phyloP scores from a whole-genome alignment of 345 rosid species.

The Eucalyptus cloeziana region DNA sequence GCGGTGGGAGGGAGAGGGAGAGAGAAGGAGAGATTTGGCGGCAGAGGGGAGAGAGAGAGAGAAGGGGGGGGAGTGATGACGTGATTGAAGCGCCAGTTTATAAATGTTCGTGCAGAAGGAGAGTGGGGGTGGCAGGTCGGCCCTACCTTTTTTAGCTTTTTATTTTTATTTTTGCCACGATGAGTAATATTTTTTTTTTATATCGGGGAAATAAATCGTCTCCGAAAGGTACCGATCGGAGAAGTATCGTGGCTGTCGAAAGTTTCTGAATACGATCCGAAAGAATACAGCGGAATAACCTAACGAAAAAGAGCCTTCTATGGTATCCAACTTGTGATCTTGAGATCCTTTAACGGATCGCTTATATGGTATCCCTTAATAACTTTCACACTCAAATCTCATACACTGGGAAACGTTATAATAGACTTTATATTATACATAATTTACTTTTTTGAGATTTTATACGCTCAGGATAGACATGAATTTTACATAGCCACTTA shows the following conservation, averaged over 20 bases:
- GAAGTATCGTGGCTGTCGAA: not conserved
- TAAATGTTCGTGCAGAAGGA: not conserved
- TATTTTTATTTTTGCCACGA: not conserved
- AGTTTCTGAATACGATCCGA: not conserved
- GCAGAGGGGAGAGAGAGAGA: not conserved
- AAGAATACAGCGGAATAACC: not conserved
- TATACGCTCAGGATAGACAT: accelerated
- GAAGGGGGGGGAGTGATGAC: not conserved
- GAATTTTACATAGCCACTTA: not conserved
- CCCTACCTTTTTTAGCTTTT: not conserved
- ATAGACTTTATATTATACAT: not conserved
- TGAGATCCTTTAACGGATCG: not conserved
- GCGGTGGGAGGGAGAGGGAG: not conserved
- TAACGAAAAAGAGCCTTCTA: not conserved
- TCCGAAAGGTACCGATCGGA: not conserved
- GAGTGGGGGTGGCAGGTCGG: not conserved
- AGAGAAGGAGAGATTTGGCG: not conserved
- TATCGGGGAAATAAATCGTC: not conserved
- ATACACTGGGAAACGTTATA: accelerated
- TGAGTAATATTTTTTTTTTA: not conserved
- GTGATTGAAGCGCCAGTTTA: not conserved
- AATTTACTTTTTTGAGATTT: not conserved
- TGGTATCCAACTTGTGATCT: not conserved
- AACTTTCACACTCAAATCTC: not conserved
- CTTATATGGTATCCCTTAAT: not conserved